Evolutionary conservation across 1,284 basidiomycete species (phyloP), one percentile per base, ranked within the genome.

Genomic region (Salmacisia buchloeana): DNA sequence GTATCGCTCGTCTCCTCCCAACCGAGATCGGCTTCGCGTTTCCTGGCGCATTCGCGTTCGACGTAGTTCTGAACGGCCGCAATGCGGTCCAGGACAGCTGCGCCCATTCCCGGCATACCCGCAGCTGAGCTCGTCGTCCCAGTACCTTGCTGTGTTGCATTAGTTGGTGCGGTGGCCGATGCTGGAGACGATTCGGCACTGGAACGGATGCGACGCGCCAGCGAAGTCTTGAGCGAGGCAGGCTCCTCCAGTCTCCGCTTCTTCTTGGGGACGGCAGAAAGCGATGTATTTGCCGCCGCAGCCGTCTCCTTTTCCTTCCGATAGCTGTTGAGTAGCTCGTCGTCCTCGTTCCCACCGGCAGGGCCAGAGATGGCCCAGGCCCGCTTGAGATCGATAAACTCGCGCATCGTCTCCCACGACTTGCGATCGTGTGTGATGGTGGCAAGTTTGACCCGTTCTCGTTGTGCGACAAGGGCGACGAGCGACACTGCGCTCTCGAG

Each of bases 1-100:
- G 71, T 61, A 54, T 79, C 77, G 61, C 67, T 79, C 18, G 69
- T 69, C 35, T 79, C 77, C 63, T 79, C 77, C 70, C 72, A 72
- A 10, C 76, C 76, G 2, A 74, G 64, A 52, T 78, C 76, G 27
- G 70, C 63, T 38, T 75, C 73, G 45, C 69, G 65, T 58, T 73
- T 75, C 45, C 68, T 64, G 21, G 66, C 31, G 45, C 70, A 73
- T 62, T 79, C 77, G 39, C 73, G 70, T 60, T 79, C 77, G 67
- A 79, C 74, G 59, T 73, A 79, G 6, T 71, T 66, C 59, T 79
- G 76, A 1, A 79, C 73, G 10, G 73, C 69, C 38, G 71, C 67
- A 2, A 77, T 71, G 34, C 76, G 72, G 59, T 78, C 76, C 59
- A 76, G 62, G 35, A 79, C 73, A 15, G 70, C 75, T 9, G 73